Conservation (phyloP, 1,284 basidiomycete genomes). For the Peniophora sp. region DNA sequence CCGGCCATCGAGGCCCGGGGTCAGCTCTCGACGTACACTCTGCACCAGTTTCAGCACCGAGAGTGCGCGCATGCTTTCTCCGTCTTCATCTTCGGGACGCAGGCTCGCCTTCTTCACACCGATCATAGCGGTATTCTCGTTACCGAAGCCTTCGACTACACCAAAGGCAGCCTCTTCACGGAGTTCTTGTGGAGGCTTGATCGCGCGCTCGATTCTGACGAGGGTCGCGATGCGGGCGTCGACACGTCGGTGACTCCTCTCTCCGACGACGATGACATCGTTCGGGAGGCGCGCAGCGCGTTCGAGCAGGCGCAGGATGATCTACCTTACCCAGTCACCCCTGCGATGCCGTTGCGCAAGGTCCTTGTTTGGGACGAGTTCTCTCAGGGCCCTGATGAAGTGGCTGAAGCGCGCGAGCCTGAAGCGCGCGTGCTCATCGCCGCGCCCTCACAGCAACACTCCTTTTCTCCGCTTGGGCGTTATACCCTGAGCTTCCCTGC, state of each 20-base stretch:
- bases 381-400: neutral
- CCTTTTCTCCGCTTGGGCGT: neutral
- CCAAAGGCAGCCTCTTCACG: neutral
- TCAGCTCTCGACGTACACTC: neutral
- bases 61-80: constrained; percentile 2
- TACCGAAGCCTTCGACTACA: neutral
- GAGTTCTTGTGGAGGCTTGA: constrained; percentile 1
- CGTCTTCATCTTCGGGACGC: neutral
- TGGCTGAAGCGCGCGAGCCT: neutral
- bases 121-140: constrained; percentile 5
- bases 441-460: neutral
- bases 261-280: neutral
- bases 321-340: neutral
- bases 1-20: neutral
- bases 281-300: neutral
- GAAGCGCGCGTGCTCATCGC: neutral
- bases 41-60: neutral
- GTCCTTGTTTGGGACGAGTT: neutral
- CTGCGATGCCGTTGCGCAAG: neutral
- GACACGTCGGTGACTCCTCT: neutral
- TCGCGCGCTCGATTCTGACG: neutral
- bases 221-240: neutral
- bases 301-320: neutral
- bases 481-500: neutral
- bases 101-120: constrained; percentile 5